Percentiles rank a stretch among this genome's conserved stretches.
phyloP scores from a whole-genome alignment of 768 basidiomycete species.

The Kwoniella shandongensis region DNA sequence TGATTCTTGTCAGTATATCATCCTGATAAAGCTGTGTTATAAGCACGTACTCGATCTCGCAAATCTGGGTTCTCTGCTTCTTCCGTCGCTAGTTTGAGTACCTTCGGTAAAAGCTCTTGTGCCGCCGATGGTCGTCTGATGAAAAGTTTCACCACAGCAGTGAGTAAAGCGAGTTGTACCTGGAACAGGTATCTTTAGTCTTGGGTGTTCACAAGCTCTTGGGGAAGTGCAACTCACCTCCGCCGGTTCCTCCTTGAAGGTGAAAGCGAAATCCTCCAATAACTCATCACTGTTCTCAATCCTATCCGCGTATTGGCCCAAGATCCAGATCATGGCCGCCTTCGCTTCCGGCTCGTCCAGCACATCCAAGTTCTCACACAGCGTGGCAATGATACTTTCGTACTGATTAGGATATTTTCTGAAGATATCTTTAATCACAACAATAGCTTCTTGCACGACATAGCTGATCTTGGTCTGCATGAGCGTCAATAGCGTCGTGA shows the following conservation, averaged over 20 bases:
- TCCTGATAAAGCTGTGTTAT: not conserved
- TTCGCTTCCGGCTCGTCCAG: conserved; percentile 96
- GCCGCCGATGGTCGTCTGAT: conserved; percentile 84
- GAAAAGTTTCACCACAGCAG: conserved; percentile 93
- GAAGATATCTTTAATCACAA: conserved; percentile 98
- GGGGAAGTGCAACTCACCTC: conserved; percentile 65
- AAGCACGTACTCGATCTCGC: conserved; percentile 65
- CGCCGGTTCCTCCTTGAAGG: conserved; percentile 87
- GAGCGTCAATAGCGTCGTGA: conserved; percentile 76
- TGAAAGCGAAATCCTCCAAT: conserved; percentile 83
- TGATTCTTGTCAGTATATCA: conserved; percentile 1
- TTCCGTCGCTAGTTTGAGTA: conserved; percentile 95
- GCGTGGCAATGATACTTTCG: conserved; percentile 88
- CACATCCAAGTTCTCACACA: conserved; percentile 87
- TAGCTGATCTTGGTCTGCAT: conserved; percentile 93
- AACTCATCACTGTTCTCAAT: conserved; percentile 96
- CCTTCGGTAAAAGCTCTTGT: conserved; percentile 88
- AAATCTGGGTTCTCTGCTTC: conserved; percentile 98
- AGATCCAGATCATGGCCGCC: conserved; percentile 95
- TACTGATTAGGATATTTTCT: conserved; percentile 94
- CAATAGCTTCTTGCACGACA: conserved; percentile 94
- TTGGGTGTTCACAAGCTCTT: not conserved
- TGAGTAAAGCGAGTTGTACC: conserved; percentile 94
- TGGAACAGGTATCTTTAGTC: conserved; percentile 49
- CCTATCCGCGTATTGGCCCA: conserved; percentile 91